Conservation (phyloP, 805 yeast genomes). For the Nakazawaea ambrosiae region DNA sequence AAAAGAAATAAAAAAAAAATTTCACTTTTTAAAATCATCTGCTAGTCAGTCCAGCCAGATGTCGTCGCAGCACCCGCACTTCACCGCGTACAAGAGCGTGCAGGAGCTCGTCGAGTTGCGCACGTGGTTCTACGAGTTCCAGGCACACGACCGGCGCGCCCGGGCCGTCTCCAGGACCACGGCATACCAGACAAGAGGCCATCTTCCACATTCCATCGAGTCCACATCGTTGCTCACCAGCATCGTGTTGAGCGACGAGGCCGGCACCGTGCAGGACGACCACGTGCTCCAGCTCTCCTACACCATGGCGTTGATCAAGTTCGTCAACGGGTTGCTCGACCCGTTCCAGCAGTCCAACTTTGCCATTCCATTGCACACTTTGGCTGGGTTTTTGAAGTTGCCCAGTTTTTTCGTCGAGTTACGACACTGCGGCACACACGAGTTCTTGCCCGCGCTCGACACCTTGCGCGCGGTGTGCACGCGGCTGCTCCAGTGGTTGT, state of each 20-base stretch:
- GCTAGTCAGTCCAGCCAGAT: too few species aligned
- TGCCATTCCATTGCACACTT: conserved; percentile 70
- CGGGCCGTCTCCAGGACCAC: conserved; percentile 47
- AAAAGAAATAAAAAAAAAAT: too few species aligned
- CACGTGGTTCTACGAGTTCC: conserved; percentile 40
- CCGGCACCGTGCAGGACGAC: conserved; percentile 19
- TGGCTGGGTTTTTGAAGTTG: conserved; percentile 63
- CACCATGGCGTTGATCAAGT: conserved; percentile 69
- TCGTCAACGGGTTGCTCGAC: conserved; percentile 88
- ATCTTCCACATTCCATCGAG: conserved; percentile 67
- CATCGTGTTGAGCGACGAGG: conserved; percentile 36
- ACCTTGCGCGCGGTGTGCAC: conserved; percentile 54
- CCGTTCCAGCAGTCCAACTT: conserved; percentile 72
- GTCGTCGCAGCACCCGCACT: conserved; percentile 19
- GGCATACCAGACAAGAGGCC: conserved; percentile 53
- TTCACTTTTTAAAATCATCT: too few species aligned
- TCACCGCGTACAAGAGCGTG: conserved; percentile 27
- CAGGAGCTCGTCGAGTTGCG: conserved; percentile 40
- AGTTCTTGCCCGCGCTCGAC: conserved; percentile 63
- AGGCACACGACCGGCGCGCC: conserved; percentile 23
- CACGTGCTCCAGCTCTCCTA: conserved; percentile 43
- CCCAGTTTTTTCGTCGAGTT: conserved; percentile 85
- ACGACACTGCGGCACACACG: conserved; percentile 90
- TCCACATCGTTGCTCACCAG: conserved; percentile 53
- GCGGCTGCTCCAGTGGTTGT: conserved; percentile 71